phyloP scores from a whole-genome alignment of 2,329 filamentous ascomycete genomes.

The Annulohypoxylon truncatum region DNA sequence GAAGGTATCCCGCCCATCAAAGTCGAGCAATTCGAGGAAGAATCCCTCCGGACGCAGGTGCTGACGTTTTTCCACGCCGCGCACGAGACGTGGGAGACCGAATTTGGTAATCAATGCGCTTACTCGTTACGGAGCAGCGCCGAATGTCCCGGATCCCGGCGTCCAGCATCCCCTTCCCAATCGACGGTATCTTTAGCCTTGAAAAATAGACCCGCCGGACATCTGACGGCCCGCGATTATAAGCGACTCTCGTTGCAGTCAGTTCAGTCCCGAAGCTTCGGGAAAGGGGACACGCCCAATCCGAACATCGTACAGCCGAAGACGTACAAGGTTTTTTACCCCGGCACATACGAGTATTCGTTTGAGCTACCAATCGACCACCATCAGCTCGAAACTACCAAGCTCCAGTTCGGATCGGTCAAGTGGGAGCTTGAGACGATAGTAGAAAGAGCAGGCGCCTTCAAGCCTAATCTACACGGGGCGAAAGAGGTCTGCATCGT shows the following conservation, averaged over 20 bases:
- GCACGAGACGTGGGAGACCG: conserved; percentile 69
- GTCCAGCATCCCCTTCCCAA: conserved; percentile 47
- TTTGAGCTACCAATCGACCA: conserved; percentile 93
- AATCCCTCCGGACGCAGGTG: conserved; percentile 87
- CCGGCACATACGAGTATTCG: conserved; percentile 74
- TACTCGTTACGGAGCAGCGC: conserved; percentile 59
- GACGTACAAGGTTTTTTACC: conserved; percentile 87
- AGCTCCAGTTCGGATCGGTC: conserved; percentile 85
- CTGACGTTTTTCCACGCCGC: conserved; percentile 92
- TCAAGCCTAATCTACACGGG: conserved; percentile 88
- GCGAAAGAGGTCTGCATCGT: conserved; percentile 85
- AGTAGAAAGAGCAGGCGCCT: conserved; percentile 87
- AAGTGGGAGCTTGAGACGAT: conserved; percentile 89
- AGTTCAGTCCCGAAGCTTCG: conserved; percentile 86
- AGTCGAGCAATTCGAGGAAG: conserved; percentile 83
- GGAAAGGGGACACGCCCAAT: conserved; percentile 77
- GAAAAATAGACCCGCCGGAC: conserved; percentile 47
- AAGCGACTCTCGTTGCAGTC: conserved; percentile 81
- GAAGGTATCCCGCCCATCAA: conserved; percentile 93
- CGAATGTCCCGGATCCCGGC: conserved; percentile 47
- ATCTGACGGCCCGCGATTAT: conserved; percentile 62
- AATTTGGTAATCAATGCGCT: conserved; percentile 72
- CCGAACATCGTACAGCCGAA: conserved; percentile 70
- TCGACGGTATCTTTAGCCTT: conserved; percentile 51
- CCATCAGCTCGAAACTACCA: conserved; percentile 87